phyloP scores from a whole-genome alignment of 176 grass and related monocot genomes.

The Aegilops bicornis region DNA sequence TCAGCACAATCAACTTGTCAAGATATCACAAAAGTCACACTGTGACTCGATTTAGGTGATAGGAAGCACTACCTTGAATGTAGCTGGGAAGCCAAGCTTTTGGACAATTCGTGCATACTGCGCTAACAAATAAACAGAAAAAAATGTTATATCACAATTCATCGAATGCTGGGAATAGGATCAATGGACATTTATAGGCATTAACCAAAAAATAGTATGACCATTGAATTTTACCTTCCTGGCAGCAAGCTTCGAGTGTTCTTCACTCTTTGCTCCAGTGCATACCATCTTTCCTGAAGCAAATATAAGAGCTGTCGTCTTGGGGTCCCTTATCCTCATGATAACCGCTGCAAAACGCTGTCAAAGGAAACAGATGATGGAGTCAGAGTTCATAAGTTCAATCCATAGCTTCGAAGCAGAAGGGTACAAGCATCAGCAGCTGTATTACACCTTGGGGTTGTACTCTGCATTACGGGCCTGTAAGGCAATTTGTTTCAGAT shows the following conservation, averaged over 20 bases:
- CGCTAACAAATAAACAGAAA: slow-evolving; percentile 28
- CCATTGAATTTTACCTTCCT: slow-evolving; percentile 39
- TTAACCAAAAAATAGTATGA: neutral
- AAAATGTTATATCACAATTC: slow-evolving; percentile 20
- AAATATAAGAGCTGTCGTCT: slow-evolving; percentile 85
- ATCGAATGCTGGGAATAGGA: slow-evolving; percentile 1
- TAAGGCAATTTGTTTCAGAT: slow-evolving; percentile 64
- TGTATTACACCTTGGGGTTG: slow-evolving; percentile 71
- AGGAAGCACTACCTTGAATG: slow-evolving; percentile 56
- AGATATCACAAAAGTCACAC: neutral
- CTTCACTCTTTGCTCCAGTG: slow-evolving; percentile 86
- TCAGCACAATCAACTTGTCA: neutral
- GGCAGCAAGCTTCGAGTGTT: slow-evolving; percentile 58
- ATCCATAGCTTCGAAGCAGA: neutral
- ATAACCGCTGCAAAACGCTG: slow-evolving; percentile 87
- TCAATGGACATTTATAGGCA: slow-evolving; percentile 12
- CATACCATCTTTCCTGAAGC: slow-evolving; percentile 95
- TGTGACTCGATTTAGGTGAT: neutral
- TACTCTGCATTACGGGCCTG: slow-evolving; percentile 80
- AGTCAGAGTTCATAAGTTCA: neutral
- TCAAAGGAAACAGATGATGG: slow-evolving; percentile 6
- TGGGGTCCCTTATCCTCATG: slow-evolving; percentile 93
- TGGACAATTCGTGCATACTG: slow-evolving; percentile 84
- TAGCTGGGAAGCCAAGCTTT: slow-evolving; percentile 71
- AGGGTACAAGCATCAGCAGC: neutral